These are phyloP conservation scores for Acaromyces ingoldii DNA, from an alignment of 1,284 basidiomycete genomes.

Conservation along the genomic window DNA sequence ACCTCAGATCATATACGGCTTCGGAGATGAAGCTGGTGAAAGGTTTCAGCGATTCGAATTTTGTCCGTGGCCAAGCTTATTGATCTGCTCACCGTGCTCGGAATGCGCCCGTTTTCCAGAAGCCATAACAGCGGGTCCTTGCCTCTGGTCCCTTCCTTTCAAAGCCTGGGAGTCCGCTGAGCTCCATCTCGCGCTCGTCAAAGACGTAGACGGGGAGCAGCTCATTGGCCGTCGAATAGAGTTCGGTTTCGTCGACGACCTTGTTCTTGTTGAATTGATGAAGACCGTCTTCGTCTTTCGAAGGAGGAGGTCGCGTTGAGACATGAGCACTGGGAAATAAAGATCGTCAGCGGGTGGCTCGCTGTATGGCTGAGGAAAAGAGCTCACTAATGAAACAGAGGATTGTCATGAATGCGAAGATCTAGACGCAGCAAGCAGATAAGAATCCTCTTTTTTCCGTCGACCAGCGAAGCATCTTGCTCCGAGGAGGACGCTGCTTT, in stretches of 20 bases:
- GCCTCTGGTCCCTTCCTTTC: constrained; percentile 49
- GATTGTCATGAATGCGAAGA: constrained; percentile 55
- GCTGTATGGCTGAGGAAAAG: constrained; percentile 29
- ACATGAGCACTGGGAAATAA: constrained; percentile 15
- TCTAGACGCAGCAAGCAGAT: constrained; percentile 42
- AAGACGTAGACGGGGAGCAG: constrained; percentile 59
- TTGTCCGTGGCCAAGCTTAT: background rate
- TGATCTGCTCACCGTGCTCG: constrained; percentile 39
- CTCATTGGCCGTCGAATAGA: constrained; percentile 50
- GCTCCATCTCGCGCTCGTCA: constrained; percentile 57
- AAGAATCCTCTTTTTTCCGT: constrained; percentile 14
- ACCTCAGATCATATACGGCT: constrained; percentile 56
- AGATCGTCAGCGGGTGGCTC: background rate
- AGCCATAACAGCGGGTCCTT: constrained; percentile 53
- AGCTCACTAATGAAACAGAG: constrained; percentile 52
- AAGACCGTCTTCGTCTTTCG: too few relatives aligned
- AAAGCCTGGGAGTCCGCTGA: constrained; percentile 55
- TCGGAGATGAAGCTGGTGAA: constrained; percentile 55
- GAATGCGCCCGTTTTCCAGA: constrained; percentile 56
- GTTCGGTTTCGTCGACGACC: constrained; percentile 32
- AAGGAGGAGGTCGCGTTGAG: constrained; percentile 2
- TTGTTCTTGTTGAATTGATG: constrained; percentile 16
- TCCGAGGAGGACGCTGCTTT: too few relatives aligned
- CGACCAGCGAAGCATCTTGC: too few relatives aligned
- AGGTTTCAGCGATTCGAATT: background rate